These are phyloP conservation scores for Geosmithia flava DNA, from an alignment of 2,329 filamentous ascomycete genomes.

Conservation along the genomic window DNA sequence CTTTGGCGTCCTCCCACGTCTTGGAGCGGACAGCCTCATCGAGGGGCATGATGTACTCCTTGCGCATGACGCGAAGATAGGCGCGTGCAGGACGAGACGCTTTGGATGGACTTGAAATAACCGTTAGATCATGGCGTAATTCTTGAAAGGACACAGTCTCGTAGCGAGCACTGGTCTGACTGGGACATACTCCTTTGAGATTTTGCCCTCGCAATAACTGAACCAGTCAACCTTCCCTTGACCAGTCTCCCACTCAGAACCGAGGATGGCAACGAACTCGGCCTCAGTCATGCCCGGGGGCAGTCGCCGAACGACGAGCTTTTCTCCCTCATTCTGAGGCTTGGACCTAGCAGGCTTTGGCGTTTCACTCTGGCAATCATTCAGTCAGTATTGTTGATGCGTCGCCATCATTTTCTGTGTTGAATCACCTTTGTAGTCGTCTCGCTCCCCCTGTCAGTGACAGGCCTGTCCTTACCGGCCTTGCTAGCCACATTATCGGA, in stretches of 20 bases:
- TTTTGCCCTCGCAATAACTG: constrained; percentile 52
- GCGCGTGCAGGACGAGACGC: constrained; percentile 68
- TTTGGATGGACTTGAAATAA: constrained; percentile 56
- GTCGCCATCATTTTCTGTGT: not conserved
- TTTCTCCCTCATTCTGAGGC: constrained; percentile 46
- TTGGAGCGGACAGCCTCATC: constrained; percentile 57
- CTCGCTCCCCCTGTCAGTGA: not conserved
- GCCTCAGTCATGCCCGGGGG: constrained; percentile 72
- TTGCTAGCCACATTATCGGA: not conserved
- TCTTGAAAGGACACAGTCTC: not conserved
- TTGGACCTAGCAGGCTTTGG: constrained; percentile 17
- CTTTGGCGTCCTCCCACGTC: constrained; percentile 71
- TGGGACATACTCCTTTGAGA: constrained; percentile 64
- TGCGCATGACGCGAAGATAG: constrained; percentile 70
- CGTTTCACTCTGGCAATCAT: not conserved
- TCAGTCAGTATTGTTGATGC: not conserved
- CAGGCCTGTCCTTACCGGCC: not conserved
- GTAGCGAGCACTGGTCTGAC: not conserved
- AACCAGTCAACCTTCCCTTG: constrained; percentile 78
- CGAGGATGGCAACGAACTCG: constrained; percentile 63
- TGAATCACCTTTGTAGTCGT: not conserved
- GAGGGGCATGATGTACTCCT: constrained; percentile 53
- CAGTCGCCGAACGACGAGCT: constrained; percentile 73
- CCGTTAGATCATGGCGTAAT: not conserved
- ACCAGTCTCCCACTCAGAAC: constrained; percentile 71